These are phyloP conservation scores for Pyrrhoderma noxium DNA, from an alignment of 1,284 basidiomycete genomes.

Conservation along the genomic window DNA sequence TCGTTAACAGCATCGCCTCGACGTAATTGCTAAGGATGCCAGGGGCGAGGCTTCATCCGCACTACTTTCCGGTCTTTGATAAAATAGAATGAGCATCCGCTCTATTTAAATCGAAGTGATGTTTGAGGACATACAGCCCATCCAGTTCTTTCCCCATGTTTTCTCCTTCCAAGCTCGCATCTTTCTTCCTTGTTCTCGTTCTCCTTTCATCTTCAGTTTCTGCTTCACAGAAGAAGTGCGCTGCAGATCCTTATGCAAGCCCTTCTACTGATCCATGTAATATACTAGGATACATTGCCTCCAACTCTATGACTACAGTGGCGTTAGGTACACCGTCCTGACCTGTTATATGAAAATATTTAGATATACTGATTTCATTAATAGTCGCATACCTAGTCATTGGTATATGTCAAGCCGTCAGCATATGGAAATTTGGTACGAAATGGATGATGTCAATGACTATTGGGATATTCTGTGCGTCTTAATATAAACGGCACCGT, in stretches of 20 bases:
- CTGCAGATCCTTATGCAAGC: conserved; percentile 5
- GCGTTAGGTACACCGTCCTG: conserved; percentile 37
- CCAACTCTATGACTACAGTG: conserved; percentile 46
- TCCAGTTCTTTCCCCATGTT: too few species aligned
- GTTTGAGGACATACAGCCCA: too few species aligned
- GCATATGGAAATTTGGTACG: conserved; percentile 42
- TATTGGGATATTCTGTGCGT: conserved; percentile 55
- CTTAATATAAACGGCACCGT: too few species aligned
- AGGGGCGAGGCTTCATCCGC: too few species aligned
- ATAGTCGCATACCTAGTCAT: conserved; percentile 43
- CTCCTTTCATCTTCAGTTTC: too few species aligned
- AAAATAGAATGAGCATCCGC: too few species aligned
- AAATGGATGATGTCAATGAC: conserved; percentile 59
- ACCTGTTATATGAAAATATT: background rate
- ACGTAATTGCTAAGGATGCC: too few species aligned
- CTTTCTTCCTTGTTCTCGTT: background rate
- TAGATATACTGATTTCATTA: background rate
- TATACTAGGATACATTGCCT: conserved; percentile 54
- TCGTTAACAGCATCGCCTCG: too few species aligned
- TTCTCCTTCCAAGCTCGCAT: background rate
- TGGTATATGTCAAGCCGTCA: conserved; percentile 44
- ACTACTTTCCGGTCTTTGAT: too few species aligned
- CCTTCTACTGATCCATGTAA: conserved; percentile 39
- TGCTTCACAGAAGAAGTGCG: background rate
- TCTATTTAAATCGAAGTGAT: too few species aligned